Base-by-base conservation (phyloP, 768 basidiomycete species). In the Pulveroboletus sp. region DNA sequence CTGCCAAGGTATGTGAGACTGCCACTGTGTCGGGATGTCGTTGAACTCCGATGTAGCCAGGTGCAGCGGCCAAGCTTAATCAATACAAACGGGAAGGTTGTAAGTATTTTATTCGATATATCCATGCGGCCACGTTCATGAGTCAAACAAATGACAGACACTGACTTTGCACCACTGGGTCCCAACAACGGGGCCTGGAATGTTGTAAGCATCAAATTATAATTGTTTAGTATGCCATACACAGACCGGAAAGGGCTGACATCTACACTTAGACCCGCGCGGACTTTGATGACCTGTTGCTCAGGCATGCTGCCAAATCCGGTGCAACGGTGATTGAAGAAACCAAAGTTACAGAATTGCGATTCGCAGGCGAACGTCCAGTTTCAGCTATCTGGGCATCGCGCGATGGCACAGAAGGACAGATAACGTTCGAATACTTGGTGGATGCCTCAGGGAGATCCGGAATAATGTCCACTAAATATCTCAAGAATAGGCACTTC, bases 401-500 rank as follows among this genome's bases (percentile, higher is more conserved):
- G n/a, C 49, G 43, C 31, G 14, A 17, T 13, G 38, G 49, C 6
- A 5, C 14, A 13, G 13, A 45, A 23, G 49, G 49, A 12, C 32
- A 47, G 22, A 31, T 51, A 27, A 7, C 43, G 11, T 51, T 51
- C n/a, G 44, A 45, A n/a, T 45, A 42, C 23, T 27, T 46, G 34
- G 40, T 55, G 4, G 50, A 54, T 30, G 50, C 50, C 2, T 55
- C 50, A 7, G 46, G 47, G 8, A 45, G 17, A 22, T 47, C 47
- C 37, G 50, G 50, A 1, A 55, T 55, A 3, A 43, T 55, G 30
- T 55, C 53, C 5, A 51, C 50, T 1, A 70, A 69, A 46, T 60
- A 67, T 16, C 63, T 71, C n/a, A 59, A 61, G 31, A 69, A 73
- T 45, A 54, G 73, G 26, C 56, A 50, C 42, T 63, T 68, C 56